These are phyloP conservation scores for Kurtzmaniella quercitrusa DNA, from an alignment of 1,139 yeast species.

Conservation along the genomic window DNA sequence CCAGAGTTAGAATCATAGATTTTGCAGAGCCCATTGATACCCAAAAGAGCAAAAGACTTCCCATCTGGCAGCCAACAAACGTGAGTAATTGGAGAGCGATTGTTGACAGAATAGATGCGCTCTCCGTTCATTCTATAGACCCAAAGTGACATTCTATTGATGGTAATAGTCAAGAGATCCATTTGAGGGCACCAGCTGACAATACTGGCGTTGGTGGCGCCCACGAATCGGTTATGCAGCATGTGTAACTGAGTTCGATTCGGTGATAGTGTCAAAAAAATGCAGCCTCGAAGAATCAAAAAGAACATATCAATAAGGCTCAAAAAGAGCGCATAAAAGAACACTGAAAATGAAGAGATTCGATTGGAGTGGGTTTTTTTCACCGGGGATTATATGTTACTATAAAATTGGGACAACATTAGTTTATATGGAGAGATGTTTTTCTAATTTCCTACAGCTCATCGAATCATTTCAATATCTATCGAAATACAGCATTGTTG, in stretches of 20 bases:
- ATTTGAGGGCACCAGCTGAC: conserved; percentile 55
- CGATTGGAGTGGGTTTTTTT: background rate
- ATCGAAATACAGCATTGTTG: no score
- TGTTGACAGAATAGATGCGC: conserved; percentile 47
- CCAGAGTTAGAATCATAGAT: conserved; percentile 52
- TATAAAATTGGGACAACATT: no score
- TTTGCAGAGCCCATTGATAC: conserved; percentile 41
- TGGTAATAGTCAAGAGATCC: conserved; percentile 48
- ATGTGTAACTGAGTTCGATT: no score
- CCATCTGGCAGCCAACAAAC: conserved; percentile 38
- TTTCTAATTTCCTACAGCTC: no score
- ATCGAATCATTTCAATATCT: no score
- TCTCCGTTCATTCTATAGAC: conserved; percentile 55
- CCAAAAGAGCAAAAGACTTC: conserved; percentile 40
- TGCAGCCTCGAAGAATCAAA: no score
- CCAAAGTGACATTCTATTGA: conserved; percentile 46
- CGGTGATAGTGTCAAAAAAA: background rate
- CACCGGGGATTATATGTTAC: no score
- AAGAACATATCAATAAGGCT: no score
- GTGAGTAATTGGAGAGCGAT: conserved; percentile 29
- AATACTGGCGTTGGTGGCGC: conserved; percentile 38
- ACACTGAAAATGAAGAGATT: no score
- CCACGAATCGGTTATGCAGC: conserved; percentile 23
- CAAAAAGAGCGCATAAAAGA: no score
- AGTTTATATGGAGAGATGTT: no score